A percentile compares a stretch with the other conserved stretches of the same genome.
phyloP scores from a whole-genome alignment of 345 rosid species.

The Populus tremula region DNA sequence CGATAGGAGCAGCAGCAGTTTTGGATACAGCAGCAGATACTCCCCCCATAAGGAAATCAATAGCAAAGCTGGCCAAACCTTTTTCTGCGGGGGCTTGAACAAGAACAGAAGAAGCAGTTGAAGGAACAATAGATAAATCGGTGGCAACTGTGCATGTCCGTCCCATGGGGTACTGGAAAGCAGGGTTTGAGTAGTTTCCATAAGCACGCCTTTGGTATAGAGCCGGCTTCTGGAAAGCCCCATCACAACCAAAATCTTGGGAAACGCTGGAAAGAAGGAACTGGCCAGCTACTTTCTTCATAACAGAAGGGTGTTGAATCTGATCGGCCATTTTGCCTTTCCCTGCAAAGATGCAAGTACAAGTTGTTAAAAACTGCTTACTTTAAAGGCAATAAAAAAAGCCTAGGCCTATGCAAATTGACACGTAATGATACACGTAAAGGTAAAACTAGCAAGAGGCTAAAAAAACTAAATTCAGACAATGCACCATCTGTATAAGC shows the following conservation, averaged over 20 bases:
- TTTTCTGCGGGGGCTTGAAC: slow-evolving; percentile 34
- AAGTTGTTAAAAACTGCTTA: not conserved
- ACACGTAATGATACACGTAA: not conserved
- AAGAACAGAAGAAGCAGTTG: slow-evolving; percentile 23
- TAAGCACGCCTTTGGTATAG: slow-evolving; percentile 50
- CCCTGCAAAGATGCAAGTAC: slow-evolving; percentile 32
- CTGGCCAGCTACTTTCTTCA: slow-evolving; percentile 73
- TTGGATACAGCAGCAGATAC: slow-evolving; percentile 39
- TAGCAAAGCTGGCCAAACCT: slow-evolving; percentile 29
- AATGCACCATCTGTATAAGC: not conserved
- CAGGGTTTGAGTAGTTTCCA: slow-evolving; percentile 67
- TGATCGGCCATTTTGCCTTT: slow-evolving; percentile 67
- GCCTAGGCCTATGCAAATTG: not conserved
- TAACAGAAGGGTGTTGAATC: slow-evolving; percentile 58
- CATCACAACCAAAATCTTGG: slow-evolving; percentile 37
- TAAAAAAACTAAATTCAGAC: not conserved
- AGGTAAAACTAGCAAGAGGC: not conserved
- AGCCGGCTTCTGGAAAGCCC: slow-evolving; percentile 50
- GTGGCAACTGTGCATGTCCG: slow-evolving; percentile 26
- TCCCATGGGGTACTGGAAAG: slow-evolving; percentile 42
- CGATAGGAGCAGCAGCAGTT: slow-evolving; percentile 39
- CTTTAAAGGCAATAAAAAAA: not conserved
- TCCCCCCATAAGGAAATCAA: slow-evolving; percentile 41
- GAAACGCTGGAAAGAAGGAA: slow-evolving; percentile 45
- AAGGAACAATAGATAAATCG: slow-evolving; percentile 30